These are phyloP conservation scores for Diaporthe ilicicola DNA, from an alignment of 2,329 filamentous ascomycete genomes.

Conservation along the genomic window DNA sequence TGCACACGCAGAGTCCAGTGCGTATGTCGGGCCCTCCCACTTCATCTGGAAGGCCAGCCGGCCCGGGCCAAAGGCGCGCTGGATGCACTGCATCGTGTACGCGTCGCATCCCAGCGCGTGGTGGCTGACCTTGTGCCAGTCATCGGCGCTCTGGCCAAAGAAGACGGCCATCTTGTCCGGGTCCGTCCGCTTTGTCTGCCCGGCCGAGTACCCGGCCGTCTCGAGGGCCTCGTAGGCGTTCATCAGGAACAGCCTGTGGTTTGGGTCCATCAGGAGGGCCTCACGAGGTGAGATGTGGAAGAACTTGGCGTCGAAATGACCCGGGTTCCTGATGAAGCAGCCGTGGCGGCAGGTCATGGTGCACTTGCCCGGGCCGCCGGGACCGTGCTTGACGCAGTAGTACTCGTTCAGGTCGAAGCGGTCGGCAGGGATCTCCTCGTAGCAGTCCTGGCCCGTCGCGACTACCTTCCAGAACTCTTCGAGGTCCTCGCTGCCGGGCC, in stretches of 20 bases:
- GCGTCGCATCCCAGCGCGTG: conserved; percentile 42
- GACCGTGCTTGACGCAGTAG: conserved; percentile 26
- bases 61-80: conserved; percentile 40
- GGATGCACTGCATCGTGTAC: conserved; percentile 46
- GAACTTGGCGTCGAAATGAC: conserved; percentile 50
- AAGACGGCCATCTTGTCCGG: conserved; percentile 45
- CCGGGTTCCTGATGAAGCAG: conserved; percentile 38
- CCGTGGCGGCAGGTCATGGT: conserved; percentile 26
- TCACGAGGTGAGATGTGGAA: conserved; percentile 50
- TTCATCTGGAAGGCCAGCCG: conserved; percentile 47
- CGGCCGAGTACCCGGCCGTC: conserved; percentile 36
- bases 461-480: conserved; percentile 37
- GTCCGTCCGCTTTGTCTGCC: conserved; percentile 7
- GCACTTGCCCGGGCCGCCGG: conserved; percentile 12
- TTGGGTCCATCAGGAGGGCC: conserved; percentile 49
- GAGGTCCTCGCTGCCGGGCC: conserved; percentile 41
- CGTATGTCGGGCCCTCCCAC: conserved; percentile 44
- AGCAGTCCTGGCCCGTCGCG: conserved; percentile 28
- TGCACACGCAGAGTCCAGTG: conserved; percentile 49
- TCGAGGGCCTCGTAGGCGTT: conserved; percentile 51
- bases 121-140: conserved; percentile 27
- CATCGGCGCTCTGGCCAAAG: conserved; percentile 42
- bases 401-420: conserved; percentile 30
- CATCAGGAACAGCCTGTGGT: conserved; percentile 49
- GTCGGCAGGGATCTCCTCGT: conserved; percentile 31